phyloP scores from a whole-genome alignment of 805 yeast genomes.

The Candida anglica region DNA sequence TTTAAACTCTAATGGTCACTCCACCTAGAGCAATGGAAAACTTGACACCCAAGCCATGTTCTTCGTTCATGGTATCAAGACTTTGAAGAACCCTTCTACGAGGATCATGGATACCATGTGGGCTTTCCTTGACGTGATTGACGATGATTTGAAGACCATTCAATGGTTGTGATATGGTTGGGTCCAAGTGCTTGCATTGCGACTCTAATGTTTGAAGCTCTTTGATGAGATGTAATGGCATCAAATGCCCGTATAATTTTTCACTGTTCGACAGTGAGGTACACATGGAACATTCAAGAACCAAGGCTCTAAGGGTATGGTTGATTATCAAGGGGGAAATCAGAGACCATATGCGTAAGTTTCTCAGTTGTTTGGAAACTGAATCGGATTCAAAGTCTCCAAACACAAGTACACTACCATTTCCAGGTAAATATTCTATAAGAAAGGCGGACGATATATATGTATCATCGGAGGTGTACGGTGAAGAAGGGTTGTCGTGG shows the following conservation, averaged over 20 bases:
- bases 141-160: conserved; percentile 45
- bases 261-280: conserved; percentile 31
- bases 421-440: conserved; percentile 22
- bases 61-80: conserved; percentile 36
- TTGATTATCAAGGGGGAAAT: conserved; percentile 45
- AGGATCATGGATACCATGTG: conserved; percentile 45
- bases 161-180: conserved; percentile 27
- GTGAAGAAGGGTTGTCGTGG: conserved; percentile 35
- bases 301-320: conserved; percentile 44
- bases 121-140: conserved; percentile 36
- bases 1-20: conserved; percentile 31
- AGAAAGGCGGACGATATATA: conserved; percentile 60
- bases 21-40: conserved; percentile 59
- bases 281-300: conserved; percentile 74
- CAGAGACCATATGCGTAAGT: conserved; percentile 51
- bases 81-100: conserved; percentile 49
- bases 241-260: conserved; percentile 74
- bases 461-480: conserved; percentile 8
- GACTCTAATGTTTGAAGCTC: conserved; percentile 42
- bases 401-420: conserved; percentile 52
- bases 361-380: conserved; percentile 34
- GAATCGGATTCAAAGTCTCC: conserved; percentile 82
- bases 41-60: conserved; percentile 36
- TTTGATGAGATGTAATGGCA: conserved; percentile 56
- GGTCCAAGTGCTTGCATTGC: conserved; percentile 10